These are phyloP conservation scores for Lactarius pseudohatsudake DNA, from an alignment of 768 basidiomycete genomes.

Conservation along the genomic window DNA sequence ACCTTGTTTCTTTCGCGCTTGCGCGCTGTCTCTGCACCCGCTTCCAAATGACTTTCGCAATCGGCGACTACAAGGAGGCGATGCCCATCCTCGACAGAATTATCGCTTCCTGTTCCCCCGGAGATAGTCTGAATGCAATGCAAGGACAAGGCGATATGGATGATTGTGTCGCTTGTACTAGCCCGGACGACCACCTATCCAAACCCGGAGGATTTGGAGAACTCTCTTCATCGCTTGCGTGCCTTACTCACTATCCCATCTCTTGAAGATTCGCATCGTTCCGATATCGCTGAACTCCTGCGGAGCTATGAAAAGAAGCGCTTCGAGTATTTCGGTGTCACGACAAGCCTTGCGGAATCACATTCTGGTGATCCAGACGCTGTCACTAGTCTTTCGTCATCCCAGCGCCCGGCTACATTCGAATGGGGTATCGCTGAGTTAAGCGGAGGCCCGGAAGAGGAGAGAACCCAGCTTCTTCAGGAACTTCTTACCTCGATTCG, in stretches of 20 bases:
- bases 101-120: background rate
- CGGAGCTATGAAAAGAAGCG: background rate
- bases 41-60: background rate
- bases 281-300: background rate
- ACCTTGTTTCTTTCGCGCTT: background rate
- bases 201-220: background rate
- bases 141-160: background rate
- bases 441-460: background rate
- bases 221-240: background rate
- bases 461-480: background rate
- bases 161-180: background rate
- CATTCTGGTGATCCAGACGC: background rate
- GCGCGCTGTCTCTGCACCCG: background rate
- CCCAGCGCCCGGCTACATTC: background rate
- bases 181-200: background rate
- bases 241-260: background rate
- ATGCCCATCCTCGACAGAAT: background rate
- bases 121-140: background rate
- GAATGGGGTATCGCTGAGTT: background rate
- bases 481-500: background rate
- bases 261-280: background rate
- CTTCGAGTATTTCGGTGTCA: background rate
- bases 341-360: background rate
- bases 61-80: slow-evolving; percentile 6
- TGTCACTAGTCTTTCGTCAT: background rate